Conservation (phyloP, 805 yeast genomes). For the Sugiyamaella chiloensis region DNA sequence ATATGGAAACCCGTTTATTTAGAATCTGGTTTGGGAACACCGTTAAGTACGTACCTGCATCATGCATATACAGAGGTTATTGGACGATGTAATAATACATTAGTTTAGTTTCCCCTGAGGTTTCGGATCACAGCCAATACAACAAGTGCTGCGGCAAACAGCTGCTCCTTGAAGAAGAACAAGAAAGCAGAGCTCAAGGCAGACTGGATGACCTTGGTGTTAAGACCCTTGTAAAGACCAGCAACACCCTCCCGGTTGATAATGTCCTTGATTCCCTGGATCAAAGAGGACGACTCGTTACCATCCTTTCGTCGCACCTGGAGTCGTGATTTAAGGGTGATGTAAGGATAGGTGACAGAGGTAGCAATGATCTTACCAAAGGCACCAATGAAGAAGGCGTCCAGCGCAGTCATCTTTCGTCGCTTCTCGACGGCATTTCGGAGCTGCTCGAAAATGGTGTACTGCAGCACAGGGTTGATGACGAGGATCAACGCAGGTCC, state of each 20-base stretch:
- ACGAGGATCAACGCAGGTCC: constrained; percentile 85
- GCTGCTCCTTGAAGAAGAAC: constrained; percentile 86
- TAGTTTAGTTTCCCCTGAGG: constrained; percentile 11
- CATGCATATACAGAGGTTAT: too few relatives aligned
- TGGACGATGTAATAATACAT: neutral
- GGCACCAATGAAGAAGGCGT: constrained; percentile 86
- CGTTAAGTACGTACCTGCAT: too few relatives aligned
- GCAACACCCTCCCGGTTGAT: constrained; percentile 66
- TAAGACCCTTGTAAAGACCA: constrained; percentile 78
- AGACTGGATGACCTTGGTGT: constrained; percentile 76
- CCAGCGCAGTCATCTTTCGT: constrained; percentile 57
- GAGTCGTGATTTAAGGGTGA: constrained; percentile 85
- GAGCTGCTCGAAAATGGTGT: constrained; percentile 85
- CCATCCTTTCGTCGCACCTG: constrained; percentile 54
- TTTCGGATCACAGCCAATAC: constrained; percentile 45
- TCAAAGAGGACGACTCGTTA: constrained; percentile 25
- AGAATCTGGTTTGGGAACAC: too few relatives aligned
- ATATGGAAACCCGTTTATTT: too few relatives aligned
- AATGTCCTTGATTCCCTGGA: constrained; percentile 49
- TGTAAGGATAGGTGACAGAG: constrained; percentile 80
- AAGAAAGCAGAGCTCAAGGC: constrained; percentile 86
- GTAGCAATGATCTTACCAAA: constrained; percentile 89
- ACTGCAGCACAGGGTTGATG: constrained; percentile 85
- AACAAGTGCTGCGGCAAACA: constrained; percentile 56
- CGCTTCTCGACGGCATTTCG: constrained; percentile 59